Conservation (phyloP, 2,329 filamentous ascomycete species). For the Cladophialophora carrionii region DNA sequence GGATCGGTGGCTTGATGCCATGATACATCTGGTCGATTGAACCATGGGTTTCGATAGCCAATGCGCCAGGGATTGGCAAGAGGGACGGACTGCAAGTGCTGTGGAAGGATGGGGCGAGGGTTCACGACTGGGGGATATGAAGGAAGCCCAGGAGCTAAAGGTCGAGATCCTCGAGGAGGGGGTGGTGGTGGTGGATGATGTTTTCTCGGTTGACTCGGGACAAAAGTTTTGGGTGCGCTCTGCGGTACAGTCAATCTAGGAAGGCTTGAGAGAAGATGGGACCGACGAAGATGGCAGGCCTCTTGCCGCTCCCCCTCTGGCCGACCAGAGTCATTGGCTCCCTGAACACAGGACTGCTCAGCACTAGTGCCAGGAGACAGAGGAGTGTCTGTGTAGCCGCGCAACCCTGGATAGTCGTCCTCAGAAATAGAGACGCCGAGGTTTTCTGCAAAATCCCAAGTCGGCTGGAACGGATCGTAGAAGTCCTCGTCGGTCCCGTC, state of each 20-base stretch:
- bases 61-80: not conserved
- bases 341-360: not conserved
- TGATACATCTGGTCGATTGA: not conserved
- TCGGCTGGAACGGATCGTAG: too few species aligned
- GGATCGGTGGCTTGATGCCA: conserved; percentile 1
- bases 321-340: not conserved
- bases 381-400: not conserved
- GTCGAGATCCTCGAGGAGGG: not conserved
- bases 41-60: not conserved
- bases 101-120: not conserved
- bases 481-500: too few species aligned
- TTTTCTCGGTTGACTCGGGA: not conserved
- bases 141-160: not conserved
- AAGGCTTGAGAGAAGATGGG: not conserved
- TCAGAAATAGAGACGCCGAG: too few species aligned
- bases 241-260: not conserved
- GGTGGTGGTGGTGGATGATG: not conserved
- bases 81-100: not conserved
- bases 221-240: not conserved
- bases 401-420: too few species aligned
- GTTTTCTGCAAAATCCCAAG: too few species aligned
- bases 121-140: not conserved
- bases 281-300: not conserved
- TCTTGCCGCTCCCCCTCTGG: not conserved
- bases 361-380: not conserved